These are phyloP conservation scores for Styphnolobium japonicum DNA, from an alignment of 306 rosid species.

Conservation along the genomic window DNA sequence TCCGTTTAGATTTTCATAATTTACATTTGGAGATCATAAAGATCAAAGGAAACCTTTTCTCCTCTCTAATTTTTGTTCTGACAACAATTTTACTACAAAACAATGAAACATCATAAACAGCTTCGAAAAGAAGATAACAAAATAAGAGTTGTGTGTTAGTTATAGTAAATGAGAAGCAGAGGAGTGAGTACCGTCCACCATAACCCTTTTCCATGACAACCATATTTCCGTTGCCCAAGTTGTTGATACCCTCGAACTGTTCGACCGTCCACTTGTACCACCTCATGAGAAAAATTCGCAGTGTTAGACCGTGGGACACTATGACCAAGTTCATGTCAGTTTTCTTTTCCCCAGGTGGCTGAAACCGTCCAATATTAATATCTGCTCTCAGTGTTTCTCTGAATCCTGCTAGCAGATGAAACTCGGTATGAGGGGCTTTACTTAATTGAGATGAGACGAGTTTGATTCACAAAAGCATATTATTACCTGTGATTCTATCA, in stretches of 20 bases:
- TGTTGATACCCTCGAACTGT: conserved; percentile 68
- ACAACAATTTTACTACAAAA: no score
- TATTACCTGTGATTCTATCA: conserved; percentile 81
- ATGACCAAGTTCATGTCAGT: conserved; percentile 68
- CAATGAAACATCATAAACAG: no score
- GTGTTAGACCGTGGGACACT: conserved; percentile 84
- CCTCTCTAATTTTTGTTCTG: no score
- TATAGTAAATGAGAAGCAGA: neutral
- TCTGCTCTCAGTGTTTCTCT: conserved; percentile 85
- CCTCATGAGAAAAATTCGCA: conserved; percentile 87
- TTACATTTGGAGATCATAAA: no score
- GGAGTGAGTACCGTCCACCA: conserved; percentile 65
- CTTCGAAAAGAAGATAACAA: neutral
- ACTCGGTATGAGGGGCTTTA: neutral
- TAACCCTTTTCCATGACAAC: conserved; percentile 80
- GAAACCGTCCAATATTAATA: conserved; percentile 74
- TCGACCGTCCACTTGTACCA: conserved; percentile 93
- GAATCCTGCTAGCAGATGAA: conserved; percentile 50
- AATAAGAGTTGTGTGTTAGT: neutral
- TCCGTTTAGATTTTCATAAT: neutral
- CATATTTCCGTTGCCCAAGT: conserved; percentile 61
- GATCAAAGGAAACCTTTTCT: no score
- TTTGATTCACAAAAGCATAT: neutral
- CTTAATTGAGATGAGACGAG: neutral
- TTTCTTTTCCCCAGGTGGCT: conserved; percentile 65